Evolutionary conservation across 495 filamentous ascomycete genomes (phyloP), one percentile per base, ranked within the genome.

Genomic region (Penicillium alfredii): DNA sequence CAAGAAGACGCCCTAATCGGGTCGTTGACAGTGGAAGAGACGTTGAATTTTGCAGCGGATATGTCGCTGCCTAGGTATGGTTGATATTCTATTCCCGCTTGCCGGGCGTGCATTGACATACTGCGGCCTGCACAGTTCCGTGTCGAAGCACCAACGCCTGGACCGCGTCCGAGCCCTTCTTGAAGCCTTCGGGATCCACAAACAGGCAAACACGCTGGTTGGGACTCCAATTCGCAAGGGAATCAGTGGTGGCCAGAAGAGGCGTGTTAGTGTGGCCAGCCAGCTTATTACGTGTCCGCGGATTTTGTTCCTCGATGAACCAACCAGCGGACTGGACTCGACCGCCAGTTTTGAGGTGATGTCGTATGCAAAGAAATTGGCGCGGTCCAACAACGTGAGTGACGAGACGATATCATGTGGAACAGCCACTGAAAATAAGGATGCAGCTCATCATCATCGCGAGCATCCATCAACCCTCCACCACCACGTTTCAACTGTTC

Each of bases 1-100:
- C 86, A 90, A 60, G 84, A 89, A 37, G 86, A 93, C 67, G 76
- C 82, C 3, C 64, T 93, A 4, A 81, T 88, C 29, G 86, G 86
- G 10, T 78, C 80, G 0, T 65, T 90, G 41, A 89, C 84, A 0
- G 82, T 88, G 8, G 66, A 66, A 12, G 86, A 93, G 61, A 89
- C 86, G 1, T 58, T 93, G 37, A 58, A 77, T 40, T 89, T 90
- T 55, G 77, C 83, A 4, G 69, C 68, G 2, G 61, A 72, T 40
- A 62, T 82, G 0, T 73, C 78, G 1, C 49, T 82, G n/a, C 66
- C 76, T 3, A 63, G 66, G 74, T 77, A 60, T 44, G 39, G 2
- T 11, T 6, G 14, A 28, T 24, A 12, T 21, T 11, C n/a, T 30
- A 12, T 13, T 33, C 4, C 8, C n/a, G n/a, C n/a, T n/a, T n/a